Base-by-base conservation (phyloP, 805 yeast species). In the Sugiyamaella lignohabitans region DNA sequence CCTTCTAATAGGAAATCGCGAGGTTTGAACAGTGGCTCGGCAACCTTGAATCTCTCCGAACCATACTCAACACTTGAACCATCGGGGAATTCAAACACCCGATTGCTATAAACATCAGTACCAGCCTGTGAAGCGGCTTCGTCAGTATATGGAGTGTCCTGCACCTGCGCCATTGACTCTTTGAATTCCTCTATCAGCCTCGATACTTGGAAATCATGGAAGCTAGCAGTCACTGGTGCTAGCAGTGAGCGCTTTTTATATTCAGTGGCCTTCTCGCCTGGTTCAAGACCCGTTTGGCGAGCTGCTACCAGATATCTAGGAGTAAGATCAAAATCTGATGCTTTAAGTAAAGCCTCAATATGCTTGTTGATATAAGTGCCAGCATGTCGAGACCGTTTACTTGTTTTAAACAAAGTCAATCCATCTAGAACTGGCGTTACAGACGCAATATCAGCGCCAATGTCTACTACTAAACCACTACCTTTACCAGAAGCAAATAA, bases 401-500 rank as follows among this genome's bases (percentile, higher is more conserved):
- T 14, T 80, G 84, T 45, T 43, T 57, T 57, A 46, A 40, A 55
- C 8, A 57, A 65, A 83, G 77, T 54, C 38, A 57, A 43, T 14
- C 60, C 60, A 30, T 57, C 60, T 3, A 58, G 39, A 2, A 58
- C 56, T 1, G 61, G 61, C 20, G 59, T 84, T 5, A 86, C 84
- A 23, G 82, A 74, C n/a, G 82, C 73, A 2, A 77, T 74, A 3
- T 81, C 71, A 4, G 84, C 73, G 1, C 95, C 96, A 38, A 89
- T 65, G 60, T 89, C 95, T 20, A 88, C 75, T 6, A 88, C 86
- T 50, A 89, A 70, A 4, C 56, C 58, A 32, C 57, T 53, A 32
- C 55, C 20, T 84, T 95, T 50, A 82, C 79, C 18, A 84, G 87
- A 1, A 89, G 95, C 88, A 66, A 89, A 89, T 1, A 95, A 80